Base-by-base conservation (phyloP, 768 basidiomycete species). In the Mycena rebaudengoi region DNA sequence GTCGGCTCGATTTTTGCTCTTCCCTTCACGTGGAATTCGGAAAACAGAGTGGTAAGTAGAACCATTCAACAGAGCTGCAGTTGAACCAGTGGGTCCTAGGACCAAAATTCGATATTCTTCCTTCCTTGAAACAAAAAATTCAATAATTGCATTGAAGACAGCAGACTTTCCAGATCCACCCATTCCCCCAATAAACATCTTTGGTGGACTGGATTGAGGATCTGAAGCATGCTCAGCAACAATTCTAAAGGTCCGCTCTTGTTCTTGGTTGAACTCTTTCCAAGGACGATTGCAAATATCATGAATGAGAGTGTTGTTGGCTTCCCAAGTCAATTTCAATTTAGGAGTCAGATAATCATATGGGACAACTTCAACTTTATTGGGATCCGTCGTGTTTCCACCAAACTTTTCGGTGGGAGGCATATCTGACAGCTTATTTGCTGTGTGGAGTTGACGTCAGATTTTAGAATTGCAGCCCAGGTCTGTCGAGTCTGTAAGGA, bases 21-120 rank as follows among this genome's bases (percentile, higher is more conserved):
- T 33, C 2, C 5, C 25, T 4, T 56, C 55, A 5, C 55, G n/a
- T 8, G 55, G 55, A 21, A 56, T 28, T 35, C 26, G 23, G 21
- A 58, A 48, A 2, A 73, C 62, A 2, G 73, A 78, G 52, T 80
- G 78, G 54, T 79, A 78, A 3, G 80, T 81, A 0, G 73, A 76
- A 0, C 80, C 80, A 21, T 67, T 70, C 1, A 81, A n/a, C 0
- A 75, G 43, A 0, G 72, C 73, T 7, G 79, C 78, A 1, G 76
- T 70, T 7, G 74, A 62, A 0, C 78, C 78, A 8, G 78, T 80
- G 4, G 77, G 78, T 7, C 74, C 78, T 1, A 79, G 60, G 1
- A 75, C 56, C 3, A 69, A 43, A 25, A 76, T 70, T 0, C 71
- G 29, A 33, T 74, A 54, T 3, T 32, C 20, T 61, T 78, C 69